Base-by-base conservation (phyloP, 306 rosid species). In the Glycine soja region DNA sequence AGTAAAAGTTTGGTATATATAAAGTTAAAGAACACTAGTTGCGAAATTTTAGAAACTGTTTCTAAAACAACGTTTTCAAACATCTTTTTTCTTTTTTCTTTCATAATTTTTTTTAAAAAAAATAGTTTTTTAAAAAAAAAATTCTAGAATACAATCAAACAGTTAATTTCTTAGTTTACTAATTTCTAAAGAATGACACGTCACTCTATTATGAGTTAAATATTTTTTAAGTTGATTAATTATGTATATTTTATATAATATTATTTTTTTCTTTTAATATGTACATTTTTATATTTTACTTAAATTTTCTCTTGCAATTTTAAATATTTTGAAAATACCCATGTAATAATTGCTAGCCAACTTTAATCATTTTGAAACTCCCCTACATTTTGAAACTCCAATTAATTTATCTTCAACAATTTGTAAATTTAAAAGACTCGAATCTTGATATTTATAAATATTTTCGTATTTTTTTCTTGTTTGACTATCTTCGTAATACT, bases 331-430 rank as follows among this genome's bases (percentile, higher is more conserved):
- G 1, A 66, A 8, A 15, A 38, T 24, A 66, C 8, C 13, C 51
- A 66, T 66, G 32, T 42, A 66, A 7, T 38, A 65, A 64, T 36
- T 65, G 50, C 71, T 40, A 38, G 71, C 71, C 48, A 68, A 0
- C 2, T 45, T 43, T 36, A 45, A 42, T 47, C 16, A 46, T 42
- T 47, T 50, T 13, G 50, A 38, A 72, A 9, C 77, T 53, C 16
- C 57, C 46, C 18, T 13, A 68, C 64, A 36, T 54, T 63, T 53
- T 36, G 12, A 5, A 10, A 63, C 1, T 24, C 30, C 30, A 36
- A 36, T 11, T 14, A n/a, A 15, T 54, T 72, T 24, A 24, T 24
- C 30, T 24, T 24, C 30, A 24, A 24, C 30, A 24, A 72, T 14
- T 13, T 13, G 7, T 15, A n/a, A 70, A 48, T 66, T 66, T 15